A percentile compares a stretch with the other conserved stretches of the same genome.
These are phyloP conservation scores for Fusarium incarnatum DNA, from an alignment of 2,329 filamentous ascomycete genomes.

Conservation along the genomic window DNA sequence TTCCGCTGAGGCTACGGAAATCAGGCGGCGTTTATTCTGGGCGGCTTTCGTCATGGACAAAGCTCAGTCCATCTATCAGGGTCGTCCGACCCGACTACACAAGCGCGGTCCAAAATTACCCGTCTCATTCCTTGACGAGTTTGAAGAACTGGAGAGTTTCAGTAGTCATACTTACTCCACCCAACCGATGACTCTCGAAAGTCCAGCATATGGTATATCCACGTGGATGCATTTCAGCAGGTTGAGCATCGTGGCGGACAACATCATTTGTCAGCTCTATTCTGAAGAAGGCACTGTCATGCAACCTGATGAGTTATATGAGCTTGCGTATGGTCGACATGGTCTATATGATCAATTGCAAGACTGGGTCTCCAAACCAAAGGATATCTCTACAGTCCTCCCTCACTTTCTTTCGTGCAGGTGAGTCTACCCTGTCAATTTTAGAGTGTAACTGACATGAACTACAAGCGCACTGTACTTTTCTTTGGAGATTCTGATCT, in stretches of 20 bases:
- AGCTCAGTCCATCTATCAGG: slow-evolving; percentile 65
- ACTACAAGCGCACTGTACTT: slow-evolving; percentile 55
- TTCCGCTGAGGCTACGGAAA: slow-evolving; percentile 57
- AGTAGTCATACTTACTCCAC: slow-evolving; percentile 54
- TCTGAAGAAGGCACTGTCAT: slow-evolving; percentile 51
- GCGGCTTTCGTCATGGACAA: slow-evolving; percentile 55
- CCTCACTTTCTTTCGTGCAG: slow-evolving; percentile 32
- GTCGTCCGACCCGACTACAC: slow-evolving; percentile 59
- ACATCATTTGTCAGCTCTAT: slow-evolving; percentile 57
- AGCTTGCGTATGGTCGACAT: slow-evolving; percentile 18
- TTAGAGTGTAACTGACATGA: background rate
- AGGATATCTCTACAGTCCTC: too few relatives aligned
- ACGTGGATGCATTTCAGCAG: slow-evolving; percentile 56
- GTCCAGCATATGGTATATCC: slow-evolving; percentile 55
- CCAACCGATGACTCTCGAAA: slow-evolving; percentile 46
- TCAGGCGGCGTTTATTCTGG: slow-evolving; percentile 55
- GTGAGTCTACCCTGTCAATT: background rate
- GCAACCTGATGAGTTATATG: slow-evolving; percentile 46
- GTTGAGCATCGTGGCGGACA: slow-evolving; percentile 60
- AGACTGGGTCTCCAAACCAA: too few relatives aligned
- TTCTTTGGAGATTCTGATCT: slow-evolving; percentile 61
- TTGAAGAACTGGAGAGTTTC: slow-evolving; percentile 64
- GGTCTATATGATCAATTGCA: too few relatives aligned
- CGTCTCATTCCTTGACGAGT: slow-evolving; percentile 59
- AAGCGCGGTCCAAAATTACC: slow-evolving; percentile 58